Conservation (phyloP, 768 basidiomycete genomes). For the Podaxis sp. region DNA sequence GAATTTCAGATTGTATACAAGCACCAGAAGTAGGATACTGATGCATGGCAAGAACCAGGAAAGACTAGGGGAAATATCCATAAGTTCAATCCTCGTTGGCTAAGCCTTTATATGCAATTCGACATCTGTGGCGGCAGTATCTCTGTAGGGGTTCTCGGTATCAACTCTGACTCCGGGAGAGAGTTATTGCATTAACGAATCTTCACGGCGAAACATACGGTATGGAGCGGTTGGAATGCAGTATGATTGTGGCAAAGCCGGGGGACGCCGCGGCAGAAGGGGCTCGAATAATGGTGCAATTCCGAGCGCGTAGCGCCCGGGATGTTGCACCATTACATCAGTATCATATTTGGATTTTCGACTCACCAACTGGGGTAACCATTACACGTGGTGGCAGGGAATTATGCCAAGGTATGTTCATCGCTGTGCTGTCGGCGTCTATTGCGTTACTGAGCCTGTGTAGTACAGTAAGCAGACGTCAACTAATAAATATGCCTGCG, state of each 20-base stretch:
- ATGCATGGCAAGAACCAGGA: background rate
- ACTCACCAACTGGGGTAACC: background rate
- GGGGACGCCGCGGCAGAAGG: background rate
- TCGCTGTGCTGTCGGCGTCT: background rate
- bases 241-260: background rate
- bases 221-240: background rate
- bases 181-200: background rate
- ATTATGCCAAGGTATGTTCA: background rate
- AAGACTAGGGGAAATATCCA: background rate
- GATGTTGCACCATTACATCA: background rate
- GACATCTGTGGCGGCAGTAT: background rate
- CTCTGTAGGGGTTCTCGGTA: background rate
- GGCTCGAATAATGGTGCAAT: background rate
- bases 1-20: background rate
- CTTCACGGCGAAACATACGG: constrained; percentile 7
- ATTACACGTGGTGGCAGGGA: background rate
- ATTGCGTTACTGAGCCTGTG: background rate
- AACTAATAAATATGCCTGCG: background rate
- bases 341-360: background rate
- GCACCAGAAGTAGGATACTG: background rate
- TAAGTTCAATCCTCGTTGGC: background rate
- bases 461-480: background rate
- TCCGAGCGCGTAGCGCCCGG: background rate
- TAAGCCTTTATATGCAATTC: background rate
- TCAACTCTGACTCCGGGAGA: background rate